A percentile compares a stretch with the other conserved stretches of the same genome.
Conservation (phyloP, 805 yeast species). For the Pichia sporocuriosa region DNA sequence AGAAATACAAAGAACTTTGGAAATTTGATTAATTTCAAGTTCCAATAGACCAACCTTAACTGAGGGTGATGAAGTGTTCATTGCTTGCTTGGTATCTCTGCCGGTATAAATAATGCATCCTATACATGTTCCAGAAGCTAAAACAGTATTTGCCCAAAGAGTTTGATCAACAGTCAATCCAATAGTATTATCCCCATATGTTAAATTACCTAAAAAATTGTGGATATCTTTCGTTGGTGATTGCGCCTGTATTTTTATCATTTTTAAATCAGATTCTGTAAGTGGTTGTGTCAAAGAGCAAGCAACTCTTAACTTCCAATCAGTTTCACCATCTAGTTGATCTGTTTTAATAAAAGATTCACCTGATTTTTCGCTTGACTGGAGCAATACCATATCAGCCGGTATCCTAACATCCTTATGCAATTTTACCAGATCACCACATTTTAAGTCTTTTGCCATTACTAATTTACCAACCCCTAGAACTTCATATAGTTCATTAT, state of each 20-base stretch:
- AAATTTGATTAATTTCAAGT: conserved; percentile 78
- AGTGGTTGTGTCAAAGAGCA: conserved; percentile 62
- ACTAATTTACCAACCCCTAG: conserved; percentile 39
- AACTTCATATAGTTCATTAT: conserved; percentile 75
- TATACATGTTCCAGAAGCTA: conserved; percentile 88
- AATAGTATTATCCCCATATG: conserved; percentile 48
- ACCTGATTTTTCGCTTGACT: conserved; percentile 74
- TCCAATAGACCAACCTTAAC: conserved; percentile 88
- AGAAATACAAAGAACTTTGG: conserved; percentile 81
- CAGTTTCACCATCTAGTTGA: conserved; percentile 98
- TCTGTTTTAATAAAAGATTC: conserved; percentile 94
- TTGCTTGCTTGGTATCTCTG: conserved; percentile 83
- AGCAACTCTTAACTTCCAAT: conserved; percentile 91
- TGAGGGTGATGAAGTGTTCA: conserved; percentile 84
- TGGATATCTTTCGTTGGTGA: conserved; percentile 84
- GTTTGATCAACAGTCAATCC: conserved; percentile 86
- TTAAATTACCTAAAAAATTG: conserved; percentile 67
- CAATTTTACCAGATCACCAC: conserved; percentile 78
- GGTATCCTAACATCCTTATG: conserved; percentile 85
- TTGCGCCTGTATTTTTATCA: conserved; percentile 58
- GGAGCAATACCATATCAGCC: conserved; percentile 83
- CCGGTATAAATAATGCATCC: conserved; percentile 92
- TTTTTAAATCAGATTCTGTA: conserved; percentile 41
- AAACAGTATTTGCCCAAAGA: conserved; percentile 95
- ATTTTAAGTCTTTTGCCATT: conserved; percentile 58